phyloP scores from a whole-genome alignment of 805 yeast genomes.

The Suhomyces sp. region DNA sequence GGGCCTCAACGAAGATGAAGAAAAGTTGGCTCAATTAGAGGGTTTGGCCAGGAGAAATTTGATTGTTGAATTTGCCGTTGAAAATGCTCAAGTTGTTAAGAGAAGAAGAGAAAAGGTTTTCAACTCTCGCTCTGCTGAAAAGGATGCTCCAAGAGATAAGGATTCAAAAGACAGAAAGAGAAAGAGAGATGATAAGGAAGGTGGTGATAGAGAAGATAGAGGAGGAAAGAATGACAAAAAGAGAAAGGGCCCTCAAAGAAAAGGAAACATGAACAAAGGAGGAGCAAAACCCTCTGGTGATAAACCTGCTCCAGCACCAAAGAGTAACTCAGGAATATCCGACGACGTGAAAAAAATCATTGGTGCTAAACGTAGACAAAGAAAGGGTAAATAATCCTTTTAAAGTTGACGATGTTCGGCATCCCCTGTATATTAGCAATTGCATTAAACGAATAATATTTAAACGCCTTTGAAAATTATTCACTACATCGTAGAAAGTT shows the following conservation, averaged over 20 bases:
- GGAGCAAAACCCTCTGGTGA: constrained; percentile 11
- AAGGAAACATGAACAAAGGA: constrained; percentile 47
- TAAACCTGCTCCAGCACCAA: constrained; percentile 11
- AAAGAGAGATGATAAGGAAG: constrained; percentile 22
- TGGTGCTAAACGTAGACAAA: constrained; percentile 68
- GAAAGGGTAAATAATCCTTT: constrained; percentile 42
- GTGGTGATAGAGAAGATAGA: constrained; percentile 13
- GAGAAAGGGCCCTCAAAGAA: constrained; percentile 32
- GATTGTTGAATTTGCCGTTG: constrained; percentile 94
- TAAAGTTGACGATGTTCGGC: too few relatives aligned
- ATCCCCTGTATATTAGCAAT: background rate
- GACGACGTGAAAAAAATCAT: constrained; percentile 63
- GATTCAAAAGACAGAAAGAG: constrained; percentile 19
- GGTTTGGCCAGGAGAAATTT: constrained; percentile 65
- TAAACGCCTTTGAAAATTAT: too few relatives aligned
- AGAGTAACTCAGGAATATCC: constrained; percentile 38
- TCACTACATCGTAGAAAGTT: too few relatives aligned
- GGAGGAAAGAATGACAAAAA: constrained; percentile 20
- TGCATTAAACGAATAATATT: background rate
- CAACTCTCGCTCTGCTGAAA: constrained; percentile 27
- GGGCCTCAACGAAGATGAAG: constrained; percentile 71
- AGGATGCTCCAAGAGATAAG: constrained; percentile 24
- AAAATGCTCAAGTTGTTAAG: constrained; percentile 89
- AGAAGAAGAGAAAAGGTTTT: constrained; percentile 75
- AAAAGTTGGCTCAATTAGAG: constrained; percentile 53